Base-by-base conservation (phyloP, 177 flowering plant genomes). In the Telopea speciosissima region DNA sequence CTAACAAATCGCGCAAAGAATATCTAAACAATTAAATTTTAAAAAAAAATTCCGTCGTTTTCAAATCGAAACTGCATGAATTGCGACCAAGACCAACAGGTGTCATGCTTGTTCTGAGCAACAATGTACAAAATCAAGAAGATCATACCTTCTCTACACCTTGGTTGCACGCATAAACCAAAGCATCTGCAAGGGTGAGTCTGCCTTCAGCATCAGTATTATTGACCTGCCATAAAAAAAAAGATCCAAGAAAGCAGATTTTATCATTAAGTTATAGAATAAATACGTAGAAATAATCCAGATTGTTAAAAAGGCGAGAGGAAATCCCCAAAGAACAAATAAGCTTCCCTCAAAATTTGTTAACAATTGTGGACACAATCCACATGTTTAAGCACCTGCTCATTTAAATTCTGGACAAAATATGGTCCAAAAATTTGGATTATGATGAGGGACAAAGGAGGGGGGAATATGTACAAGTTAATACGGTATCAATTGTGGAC, bases 171-270 rank as follows among this genome's bases (percentile, higher is more conserved):
- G 98, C 87, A 85, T 93, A 95, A 21, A 93, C 89, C 83, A 95
- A 81, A 81, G 99, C 99, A 89, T 95, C 99, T 19, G 99, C 99
- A 73, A 95, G 97, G 68, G 99, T 93, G 70, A 95, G 97, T 73
- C 99, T 85, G 61, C 99, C 99, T 81, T 95, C 99, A 36, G 99
- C 99, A 86, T 95, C 99, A 23, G 99, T 95, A 74, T 95, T 92
- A 76, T 90, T 95, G 65, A 95, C 97, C 97, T 94, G 82, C 78
- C 77, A 69, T 52, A 73, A 28, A 36, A 36, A 36, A 14, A 60
- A 23, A 61, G 22, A 70, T 14, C 24, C 65, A 40, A 67, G 12
- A 62, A 67, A 54, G 26, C 26, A 26, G 28, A 25, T 26, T 17
- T 63, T 11, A 70, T 7, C 62, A 70, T 67, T 45, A 52, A n/a